Evolutionary conservation across 2,329 filamentous ascomycete species (phyloP).

Genomic region (Talaromyces rugulosus): DNA sequence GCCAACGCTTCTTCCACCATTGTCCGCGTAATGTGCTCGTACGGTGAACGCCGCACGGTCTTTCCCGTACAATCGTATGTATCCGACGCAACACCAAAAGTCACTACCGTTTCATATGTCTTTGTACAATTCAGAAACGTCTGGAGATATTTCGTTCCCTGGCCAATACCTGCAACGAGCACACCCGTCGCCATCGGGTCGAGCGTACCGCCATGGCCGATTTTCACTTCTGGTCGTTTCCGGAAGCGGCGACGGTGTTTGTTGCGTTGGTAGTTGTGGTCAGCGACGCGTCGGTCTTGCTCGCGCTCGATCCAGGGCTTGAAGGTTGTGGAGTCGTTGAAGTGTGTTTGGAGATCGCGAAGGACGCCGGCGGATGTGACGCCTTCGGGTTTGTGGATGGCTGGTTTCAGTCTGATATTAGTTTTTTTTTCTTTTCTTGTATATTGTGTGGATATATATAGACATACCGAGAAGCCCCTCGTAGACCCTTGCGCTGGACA

Average conservation of each 20-base stretch:
- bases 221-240: conserved; percentile 71
- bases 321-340: conserved; percentile 78
- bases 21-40: conserved; percentile 75
- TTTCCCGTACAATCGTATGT: conserved; percentile 86
- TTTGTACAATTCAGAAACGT: conserved; percentile 86
- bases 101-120: conserved; percentile 80
- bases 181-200: conserved; percentile 93
- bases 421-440: not conserved
- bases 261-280: conserved; percentile 57
- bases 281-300: conserved; percentile 50
- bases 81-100: conserved; percentile 91
- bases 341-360: conserved; percentile 77
- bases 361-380: conserved; percentile 87
- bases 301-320: conserved; percentile 69
- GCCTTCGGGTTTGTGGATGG: conserved; percentile 86
- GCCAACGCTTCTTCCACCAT: conserved; percentile 70
- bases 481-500: conserved; percentile 47
- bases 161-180: conserved; percentile 80
- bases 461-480: conserved; percentile 60
- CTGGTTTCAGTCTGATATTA: conserved; percentile 43
- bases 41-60: conserved; percentile 68
- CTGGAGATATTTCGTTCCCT: conserved; percentile 76
- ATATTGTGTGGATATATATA: not conserved
- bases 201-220: conserved; percentile 92
- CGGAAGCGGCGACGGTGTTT: conserved; percentile 50